These are phyloP conservation scores for Phyllosticta capitalensis DNA, from an alignment of 2,329 filamentous ascomycete species.

Conservation along the genomic window DNA sequence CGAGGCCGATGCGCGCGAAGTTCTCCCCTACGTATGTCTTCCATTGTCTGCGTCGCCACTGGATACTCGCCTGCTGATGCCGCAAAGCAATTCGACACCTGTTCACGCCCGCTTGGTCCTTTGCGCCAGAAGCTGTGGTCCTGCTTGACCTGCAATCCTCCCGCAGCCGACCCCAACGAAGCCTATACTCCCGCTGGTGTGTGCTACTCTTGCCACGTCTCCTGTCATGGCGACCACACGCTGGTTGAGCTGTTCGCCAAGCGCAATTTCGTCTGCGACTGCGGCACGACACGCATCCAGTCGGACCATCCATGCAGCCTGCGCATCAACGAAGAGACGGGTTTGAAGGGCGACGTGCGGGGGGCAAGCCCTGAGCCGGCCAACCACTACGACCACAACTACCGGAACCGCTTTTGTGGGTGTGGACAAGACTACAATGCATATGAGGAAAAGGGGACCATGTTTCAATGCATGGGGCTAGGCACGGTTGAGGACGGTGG, in stretches of 20 bases:
- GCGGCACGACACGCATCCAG: conserved; percentile 74
- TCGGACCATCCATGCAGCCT: conserved; percentile 64
- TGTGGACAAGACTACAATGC: conserved; percentile 84
- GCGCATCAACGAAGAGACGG: conserved; percentile 62
- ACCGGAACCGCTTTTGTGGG: conserved; percentile 82
- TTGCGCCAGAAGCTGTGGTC: conserved; percentile 85
- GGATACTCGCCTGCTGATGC: conserved; percentile 13
- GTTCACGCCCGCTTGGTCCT: conserved; percentile 80
- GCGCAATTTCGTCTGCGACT: conserved; percentile 93
- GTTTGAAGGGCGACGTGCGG: conserved; percentile 65
- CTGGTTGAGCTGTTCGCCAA: conserved; percentile 95
- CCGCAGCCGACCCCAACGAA: conserved; percentile 52
- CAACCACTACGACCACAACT: conserved; percentile 96
- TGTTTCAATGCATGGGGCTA: conserved; percentile 93
- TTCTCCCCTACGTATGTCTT: conserved; percentile 70
- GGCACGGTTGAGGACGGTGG: conserved; percentile 72
- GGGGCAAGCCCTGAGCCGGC: conserved; percentile 61
- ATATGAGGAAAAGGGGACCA: conserved; percentile 83
- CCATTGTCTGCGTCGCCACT: conserved; percentile 1
- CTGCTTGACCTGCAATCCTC: conserved; percentile 86
- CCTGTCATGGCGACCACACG: conserved; percentile 90
- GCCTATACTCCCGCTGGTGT: conserved; percentile 68
- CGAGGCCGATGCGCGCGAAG: conserved; percentile 90
- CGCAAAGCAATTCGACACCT: conserved; percentile 76
- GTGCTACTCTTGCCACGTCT: conserved; percentile 94